Percentiles rank a stretch among this genome's conserved stretches.
These are phyloP conservation scores for Blepharisma japonicum DNA, from an alignment of 73 alveolate species.

Conservation along the genomic window DNA sequence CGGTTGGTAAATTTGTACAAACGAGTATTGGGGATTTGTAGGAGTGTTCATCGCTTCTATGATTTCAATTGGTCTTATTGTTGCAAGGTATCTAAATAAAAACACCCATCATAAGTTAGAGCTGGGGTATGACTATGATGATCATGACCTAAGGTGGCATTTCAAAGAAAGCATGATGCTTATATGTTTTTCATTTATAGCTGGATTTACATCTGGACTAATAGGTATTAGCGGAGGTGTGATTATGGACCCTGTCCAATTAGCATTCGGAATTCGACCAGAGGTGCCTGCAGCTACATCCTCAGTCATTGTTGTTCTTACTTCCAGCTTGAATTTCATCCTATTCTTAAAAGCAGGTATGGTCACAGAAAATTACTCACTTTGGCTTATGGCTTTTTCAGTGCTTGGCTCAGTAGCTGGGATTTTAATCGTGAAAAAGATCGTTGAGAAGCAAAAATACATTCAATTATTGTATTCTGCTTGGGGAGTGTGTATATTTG, in stretches of 20 bases:
- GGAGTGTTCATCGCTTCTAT: no score
- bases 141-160: not conserved
- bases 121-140: not conserved
- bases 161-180: not conserved
- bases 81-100: no score
- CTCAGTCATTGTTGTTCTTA: not conserved
- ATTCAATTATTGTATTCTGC: not conserved
- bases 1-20: not conserved
- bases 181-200: not conserved
- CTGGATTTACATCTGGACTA: not conserved
- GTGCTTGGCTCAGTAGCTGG: not conserved
- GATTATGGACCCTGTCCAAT: not conserved
- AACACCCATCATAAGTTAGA: no score
- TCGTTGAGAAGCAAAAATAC: not conserved
- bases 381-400: conserved; percentile 13
- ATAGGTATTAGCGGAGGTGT: conserved; percentile 5
- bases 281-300: conserved; percentile 16
- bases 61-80: no score
- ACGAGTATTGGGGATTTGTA: no score
- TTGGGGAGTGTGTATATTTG: not conserved
- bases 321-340: not conserved
- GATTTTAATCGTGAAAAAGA: not conserved
- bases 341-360: not conserved
- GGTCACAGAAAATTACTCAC: not conserved
- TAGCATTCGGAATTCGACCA: not conserved